Percentiles rank a stretch among this genome's conserved stretches.
Conservation (phyloP, 768 basidiomycete species). For the Trametes sanguinea region DNA sequence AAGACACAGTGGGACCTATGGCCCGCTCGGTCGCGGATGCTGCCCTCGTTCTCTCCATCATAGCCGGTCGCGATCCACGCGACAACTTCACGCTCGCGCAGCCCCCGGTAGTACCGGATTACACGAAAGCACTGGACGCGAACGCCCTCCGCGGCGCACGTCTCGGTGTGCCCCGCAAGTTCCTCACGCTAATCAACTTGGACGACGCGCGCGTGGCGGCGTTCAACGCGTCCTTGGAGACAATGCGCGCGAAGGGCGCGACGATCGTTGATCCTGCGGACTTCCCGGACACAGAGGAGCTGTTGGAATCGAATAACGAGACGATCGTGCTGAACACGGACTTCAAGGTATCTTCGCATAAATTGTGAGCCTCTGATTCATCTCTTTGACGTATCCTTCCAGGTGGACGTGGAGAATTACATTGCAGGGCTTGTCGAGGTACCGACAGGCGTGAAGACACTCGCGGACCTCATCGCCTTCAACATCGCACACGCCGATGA, state of each 20-base stretch:
- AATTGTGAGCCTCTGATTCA: no score
- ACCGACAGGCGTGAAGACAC: conserved; percentile 54
- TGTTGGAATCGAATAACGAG: conserved; percentile 49
- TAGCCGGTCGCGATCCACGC: conserved; percentile 43
- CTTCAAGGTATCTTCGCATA: conserved; percentile 48
- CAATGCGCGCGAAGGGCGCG: conserved; percentile 42
- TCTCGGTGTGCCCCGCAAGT: conserved; percentile 44
- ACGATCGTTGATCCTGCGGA: conserved; percentile 63
- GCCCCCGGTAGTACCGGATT: conserved; percentile 54
- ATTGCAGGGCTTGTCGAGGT: conserved; percentile 48
- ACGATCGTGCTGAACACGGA: conserved; percentile 54
- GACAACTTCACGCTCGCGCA: conserved; percentile 45
- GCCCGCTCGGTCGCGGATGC: conserved; percentile 37
- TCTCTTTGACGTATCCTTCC: neutral
- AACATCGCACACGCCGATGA: conserved; percentile 52
- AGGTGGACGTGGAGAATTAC: conserved; percentile 57
- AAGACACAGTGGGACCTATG: conserved; percentile 41
- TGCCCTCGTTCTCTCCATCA: conserved; percentile 35
- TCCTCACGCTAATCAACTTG: conserved; percentile 28
- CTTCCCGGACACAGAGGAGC: conserved; percentile 54
- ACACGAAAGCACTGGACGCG: conserved; percentile 49
- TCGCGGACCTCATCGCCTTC: conserved; percentile 61
- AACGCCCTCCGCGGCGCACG: conserved; percentile 47
- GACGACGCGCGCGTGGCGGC: conserved; percentile 33
- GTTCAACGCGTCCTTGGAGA: conserved; percentile 42